These are phyloP conservation scores for Fomitopsis pinicola DNA, from an alignment of 1,284 basidiomycete species.

Conservation along the genomic window DNA sequence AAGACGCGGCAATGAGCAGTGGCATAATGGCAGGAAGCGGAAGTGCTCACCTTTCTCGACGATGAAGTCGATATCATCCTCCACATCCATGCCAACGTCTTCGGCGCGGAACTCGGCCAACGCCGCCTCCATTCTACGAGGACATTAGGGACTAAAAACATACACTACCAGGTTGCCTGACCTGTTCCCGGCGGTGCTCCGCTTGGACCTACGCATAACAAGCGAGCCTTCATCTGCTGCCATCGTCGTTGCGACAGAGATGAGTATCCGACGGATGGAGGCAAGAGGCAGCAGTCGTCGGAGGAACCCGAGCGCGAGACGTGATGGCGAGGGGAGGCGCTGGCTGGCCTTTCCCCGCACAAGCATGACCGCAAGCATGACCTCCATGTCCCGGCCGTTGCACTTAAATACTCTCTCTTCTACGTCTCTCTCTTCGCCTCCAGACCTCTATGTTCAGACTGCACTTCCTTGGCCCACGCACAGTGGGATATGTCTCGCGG, in stretches of 20 bases:
- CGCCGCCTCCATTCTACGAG: constrained; percentile 63
- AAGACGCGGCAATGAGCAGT: not conserved
- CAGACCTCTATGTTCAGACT: not conserved
- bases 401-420: not conserved
- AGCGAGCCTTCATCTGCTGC: constrained; percentile 43
- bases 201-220: constrained; percentile 52
- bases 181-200: constrained; percentile 76
- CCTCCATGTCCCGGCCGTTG: not conserved
- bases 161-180: constrained; percentile 19
- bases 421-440: not conserved
- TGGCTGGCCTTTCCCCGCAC: not conserved
- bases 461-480: not conserved
- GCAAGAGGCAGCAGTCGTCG: not conserved
- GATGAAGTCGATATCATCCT: constrained; percentile 70
- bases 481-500: not conserved
- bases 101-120: constrained; percentile 67
- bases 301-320: not conserved
- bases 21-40: not conserved
- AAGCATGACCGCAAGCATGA: not conserved
- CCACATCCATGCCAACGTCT: constrained; percentile 50
- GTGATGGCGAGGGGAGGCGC: not conserved
- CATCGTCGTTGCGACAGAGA: constrained; percentile 14
- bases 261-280: not conserved
- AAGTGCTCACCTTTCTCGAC: constrained; percentile 47
- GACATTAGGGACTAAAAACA: constrained; percentile 4